Percentiles rank a stretch among this genome's conserved stretches.
phyloP scores from a whole-genome alignment of 352 stramenopile species.

The Pythium apleroticum region DNA sequence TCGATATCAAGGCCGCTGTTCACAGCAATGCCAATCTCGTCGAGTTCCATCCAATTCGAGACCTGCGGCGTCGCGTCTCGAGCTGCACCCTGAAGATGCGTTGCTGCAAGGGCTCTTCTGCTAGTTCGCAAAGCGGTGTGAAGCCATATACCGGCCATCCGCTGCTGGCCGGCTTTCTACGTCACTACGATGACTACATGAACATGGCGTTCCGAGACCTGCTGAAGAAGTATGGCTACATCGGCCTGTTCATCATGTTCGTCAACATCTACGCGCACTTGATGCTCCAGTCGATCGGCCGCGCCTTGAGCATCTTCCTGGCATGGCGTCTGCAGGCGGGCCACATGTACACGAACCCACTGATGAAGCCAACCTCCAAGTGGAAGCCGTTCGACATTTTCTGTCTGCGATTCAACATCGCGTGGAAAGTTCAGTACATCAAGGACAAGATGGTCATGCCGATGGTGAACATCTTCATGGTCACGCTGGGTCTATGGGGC shows the following conservation, averaged over 20 bases:
- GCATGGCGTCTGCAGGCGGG: slow-evolving; percentile 34
- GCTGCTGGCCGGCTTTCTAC: slow-evolving; percentile 19
- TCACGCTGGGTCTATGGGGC: slow-evolving; percentile 51
- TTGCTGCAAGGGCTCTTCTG: slow-evolving; percentile 5
- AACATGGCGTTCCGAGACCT: slow-evolving; percentile 31
- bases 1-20: slow-evolving; percentile 48
- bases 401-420: slow-evolving; percentile 53
- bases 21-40: slow-evolving; percentile 56
- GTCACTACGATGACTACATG: slow-evolving; percentile 47
- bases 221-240: slow-evolving; percentile 40
- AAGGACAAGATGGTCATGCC: slow-evolving; percentile 61
- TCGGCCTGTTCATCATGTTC: slow-evolving; percentile 44
- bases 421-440: slow-evolving; percentile 61
- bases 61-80: neutral
- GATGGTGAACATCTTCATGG: slow-evolving; percentile 42
- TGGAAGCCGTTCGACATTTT: slow-evolving; percentile 43
- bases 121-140: neutral
- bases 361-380: slow-evolving; percentile 27
- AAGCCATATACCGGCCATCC: slow-evolving; percentile 10
- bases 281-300: slow-evolving; percentile 50
- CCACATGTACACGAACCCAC: slow-evolving; percentile 50
- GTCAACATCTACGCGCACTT: slow-evolving; percentile 50
- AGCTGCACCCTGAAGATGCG: slow-evolving; percentile 9
- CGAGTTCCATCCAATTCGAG: slow-evolving; percentile 27
- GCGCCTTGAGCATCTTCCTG: slow-evolving; percentile 37